Evolutionary conservation across 257 asterid species (phyloP).

Genomic region (Nicotiana noctiflora): DNA sequence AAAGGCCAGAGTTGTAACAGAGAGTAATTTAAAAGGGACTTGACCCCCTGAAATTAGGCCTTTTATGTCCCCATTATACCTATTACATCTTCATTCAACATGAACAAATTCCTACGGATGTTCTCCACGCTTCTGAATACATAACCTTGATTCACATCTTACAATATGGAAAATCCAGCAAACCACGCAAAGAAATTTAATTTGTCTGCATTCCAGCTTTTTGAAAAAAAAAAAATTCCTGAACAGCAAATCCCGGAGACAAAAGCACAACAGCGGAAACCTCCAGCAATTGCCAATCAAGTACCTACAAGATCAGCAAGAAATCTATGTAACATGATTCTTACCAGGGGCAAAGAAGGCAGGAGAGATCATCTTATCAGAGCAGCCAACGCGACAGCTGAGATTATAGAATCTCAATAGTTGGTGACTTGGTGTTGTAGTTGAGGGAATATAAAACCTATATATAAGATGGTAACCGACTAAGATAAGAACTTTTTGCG

Average conservation of each 20-base stretch:
- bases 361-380: background rate
- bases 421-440: background rate
- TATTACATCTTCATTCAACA: background rate
- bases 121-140: background rate
- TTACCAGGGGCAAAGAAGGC: background rate
- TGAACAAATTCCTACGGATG: background rate
- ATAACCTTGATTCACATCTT: background rate
- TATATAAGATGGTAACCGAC: background rate
- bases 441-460: background rate
- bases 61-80: background rate
- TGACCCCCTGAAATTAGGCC: conserved; percentile 5
- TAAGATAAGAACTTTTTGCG: background rate
- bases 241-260: background rate
- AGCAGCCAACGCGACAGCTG: background rate
- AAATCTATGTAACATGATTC: background rate
- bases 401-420: background rate
- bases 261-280: too few species aligned
- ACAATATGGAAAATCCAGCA: background rate
- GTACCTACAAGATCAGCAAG: too few species aligned
- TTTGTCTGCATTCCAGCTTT: background rate
- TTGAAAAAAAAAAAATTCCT: background rate
- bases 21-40: conserved; percentile 2
- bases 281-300: too few species aligned
- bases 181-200: background rate
- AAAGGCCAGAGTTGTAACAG: conserved; percentile 17